phyloP scores from a whole-genome alignment of 192 early-diverging fungal genomes.

The Spizellomyces punctatus region DNA sequence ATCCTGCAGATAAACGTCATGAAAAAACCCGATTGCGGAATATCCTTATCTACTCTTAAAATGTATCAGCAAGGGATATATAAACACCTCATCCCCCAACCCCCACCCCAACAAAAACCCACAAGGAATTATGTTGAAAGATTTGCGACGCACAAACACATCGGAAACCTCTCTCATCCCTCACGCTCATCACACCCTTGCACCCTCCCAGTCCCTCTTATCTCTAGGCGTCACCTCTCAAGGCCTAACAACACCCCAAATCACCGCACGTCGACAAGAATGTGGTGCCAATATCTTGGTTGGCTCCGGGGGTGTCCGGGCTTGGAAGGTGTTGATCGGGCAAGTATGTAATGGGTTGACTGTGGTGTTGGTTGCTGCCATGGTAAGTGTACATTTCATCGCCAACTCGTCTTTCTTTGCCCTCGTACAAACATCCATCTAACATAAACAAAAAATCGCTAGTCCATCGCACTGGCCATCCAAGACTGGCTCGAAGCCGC shows the following conservation, averaged over 20 bases:
- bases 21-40: too few species aligned
- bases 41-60: too few species aligned
- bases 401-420: not conserved
- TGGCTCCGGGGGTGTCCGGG: not conserved
- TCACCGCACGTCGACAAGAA: not conserved
- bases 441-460: not conserved
- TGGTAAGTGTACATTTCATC: constrained; percentile 1
- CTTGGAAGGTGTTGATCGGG: constrained; percentile 2
- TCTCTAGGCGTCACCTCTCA: not conserved
- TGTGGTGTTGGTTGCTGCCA: not conserved
- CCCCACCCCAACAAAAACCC: too few species aligned
- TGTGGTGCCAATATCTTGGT: constrained; percentile 18
- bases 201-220: too few species aligned
- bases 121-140: too few species aligned
- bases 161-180: too few species aligned
- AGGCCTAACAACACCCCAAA: not conserved
- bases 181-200: too few species aligned
- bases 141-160: too few species aligned
- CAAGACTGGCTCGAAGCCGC: constrained; percentile 10
- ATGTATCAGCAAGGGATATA: too few species aligned
- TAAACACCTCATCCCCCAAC: too few species aligned
- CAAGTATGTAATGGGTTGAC: constrained; percentile 7
- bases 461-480: not conserved
- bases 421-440: not conserved
- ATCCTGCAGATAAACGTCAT: too few species aligned